phyloP scores from a whole-genome alignment of 2,329 filamentous ascomycete genomes.

The Fonsecaea nubica region DNA sequence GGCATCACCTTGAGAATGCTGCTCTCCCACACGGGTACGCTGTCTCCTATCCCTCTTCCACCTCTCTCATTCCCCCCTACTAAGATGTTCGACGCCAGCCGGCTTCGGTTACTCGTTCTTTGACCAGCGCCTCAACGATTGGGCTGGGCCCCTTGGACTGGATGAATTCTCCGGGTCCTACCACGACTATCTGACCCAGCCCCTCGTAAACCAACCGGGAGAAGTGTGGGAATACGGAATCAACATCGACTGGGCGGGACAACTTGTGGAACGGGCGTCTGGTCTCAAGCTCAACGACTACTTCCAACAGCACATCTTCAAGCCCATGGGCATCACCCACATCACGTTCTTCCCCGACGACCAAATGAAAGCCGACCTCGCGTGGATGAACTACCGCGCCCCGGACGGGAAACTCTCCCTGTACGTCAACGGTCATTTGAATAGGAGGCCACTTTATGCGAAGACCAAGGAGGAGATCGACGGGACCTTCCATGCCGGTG shows the following conservation, averaged over 20 bases:
- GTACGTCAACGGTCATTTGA: constrained; percentile 56
- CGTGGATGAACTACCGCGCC: constrained; percentile 63
- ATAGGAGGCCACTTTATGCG: constrained; percentile 54
- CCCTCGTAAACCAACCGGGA: constrained; percentile 70
- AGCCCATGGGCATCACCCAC: constrained; percentile 57
- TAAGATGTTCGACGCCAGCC: constrained; percentile 28
- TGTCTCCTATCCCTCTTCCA: background rate
- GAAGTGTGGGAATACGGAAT: constrained; percentile 67
- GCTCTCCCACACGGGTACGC: constrained; percentile 55
- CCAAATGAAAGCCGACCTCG: constrained; percentile 62
- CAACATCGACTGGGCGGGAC: constrained; percentile 62
- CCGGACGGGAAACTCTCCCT: constrained; percentile 51
- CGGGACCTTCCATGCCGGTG: constrained; percentile 64
- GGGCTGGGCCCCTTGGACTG: constrained; percentile 55
- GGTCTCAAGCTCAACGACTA: constrained; percentile 57
- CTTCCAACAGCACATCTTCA: constrained; percentile 56
- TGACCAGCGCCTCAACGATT: constrained; percentile 51
- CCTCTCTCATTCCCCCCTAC: background rate
- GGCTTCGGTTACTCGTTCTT: constrained; percentile 57
- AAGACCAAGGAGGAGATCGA: constrained; percentile 55
- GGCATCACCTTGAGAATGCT: constrained; percentile 60
- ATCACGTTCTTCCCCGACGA: constrained; percentile 64
- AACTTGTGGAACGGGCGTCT: constrained; percentile 55
- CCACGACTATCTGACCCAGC: constrained; percentile 56
- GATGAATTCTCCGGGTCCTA: constrained; percentile 63